Evolutionary conservation across 257 asterid species (phyloP).

Genomic region (Przewalskia tangutica): DNA sequence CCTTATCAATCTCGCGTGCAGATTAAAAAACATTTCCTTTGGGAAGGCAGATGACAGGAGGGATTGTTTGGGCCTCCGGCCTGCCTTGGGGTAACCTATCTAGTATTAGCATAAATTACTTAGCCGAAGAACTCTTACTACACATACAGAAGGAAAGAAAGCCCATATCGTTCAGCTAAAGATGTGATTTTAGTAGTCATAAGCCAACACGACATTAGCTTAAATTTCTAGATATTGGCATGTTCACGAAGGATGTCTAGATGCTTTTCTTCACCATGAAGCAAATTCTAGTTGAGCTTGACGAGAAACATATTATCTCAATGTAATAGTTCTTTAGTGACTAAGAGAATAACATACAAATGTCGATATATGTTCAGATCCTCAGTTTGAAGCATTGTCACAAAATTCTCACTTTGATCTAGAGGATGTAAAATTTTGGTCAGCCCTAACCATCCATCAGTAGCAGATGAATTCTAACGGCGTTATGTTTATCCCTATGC

Average conservation of each 20-base stretch:
- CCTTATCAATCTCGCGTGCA: neutral
- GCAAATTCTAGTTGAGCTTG: neutral
- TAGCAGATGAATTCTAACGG: neutral
- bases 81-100: neutral
- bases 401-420: neutral
- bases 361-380: neutral
- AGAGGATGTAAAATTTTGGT: neutral
- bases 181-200: neutral
- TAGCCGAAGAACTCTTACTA: neutral
- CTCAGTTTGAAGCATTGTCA: neutral
- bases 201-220: neutral
- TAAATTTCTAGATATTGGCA: neutral
- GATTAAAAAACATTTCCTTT: neutral
- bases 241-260: neutral
- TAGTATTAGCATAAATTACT: neutral
- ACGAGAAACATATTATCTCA: neutral
- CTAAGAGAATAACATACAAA: neutral
- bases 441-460: neutral
- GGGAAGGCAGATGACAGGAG: neutral
- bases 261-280: neutral
- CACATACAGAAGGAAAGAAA: neutral
- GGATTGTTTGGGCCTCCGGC: neutral
- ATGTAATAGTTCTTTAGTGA: neutral
- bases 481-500: neutral
- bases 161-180: neutral